Base-by-base conservation (phyloP, 139 green algal species). In the Gonium pectorale region DNA sequence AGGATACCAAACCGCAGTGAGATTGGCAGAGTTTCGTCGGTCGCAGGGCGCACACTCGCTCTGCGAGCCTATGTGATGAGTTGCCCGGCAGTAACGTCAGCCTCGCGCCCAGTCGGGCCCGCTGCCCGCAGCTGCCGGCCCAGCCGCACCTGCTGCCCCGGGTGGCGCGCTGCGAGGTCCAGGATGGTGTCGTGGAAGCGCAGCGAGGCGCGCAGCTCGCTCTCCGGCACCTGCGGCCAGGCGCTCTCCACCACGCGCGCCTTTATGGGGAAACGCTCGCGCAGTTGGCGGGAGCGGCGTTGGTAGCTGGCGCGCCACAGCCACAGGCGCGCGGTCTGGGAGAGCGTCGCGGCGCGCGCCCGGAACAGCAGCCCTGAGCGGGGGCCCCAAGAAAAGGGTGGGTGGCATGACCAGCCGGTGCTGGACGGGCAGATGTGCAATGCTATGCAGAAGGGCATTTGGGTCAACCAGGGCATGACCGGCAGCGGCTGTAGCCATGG, bases 171-270 rank as follows among this genome's bases (percentile, higher is more conserved):
- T 9, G 77, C 77, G 24, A 83, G 62, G 22, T 73, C 7, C 62
- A 63, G 6, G 2, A 83, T 51, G 3, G 37, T 35, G 29, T 51
- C 8, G 0, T 7, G 21, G 22, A 66, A 52, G 21, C 77, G 77
- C 22, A 49, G 2, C 2, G 31, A 33, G 21, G 62, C 59, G 8
- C 29, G 2, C 43, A n/a, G 22, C 33, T 83, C 77, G 11, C 43
- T 52, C 63, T 83, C 77, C 1, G 77, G 77, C 41, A 83, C 54
- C 22, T 40, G 19, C 43, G 77, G 77, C 59, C 77, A 83, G 31
- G 5, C 2, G n/a, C 60, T n/a, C 6, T 49, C n/a, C 31, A 44
- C n/a, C 13, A 83, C 27, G 13, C 62, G n/a, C 15, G 62, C 77
- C 77, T 73, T 73, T 41, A 6, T 11, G 21, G 26, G 8, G 31